phyloP scores from a whole-genome alignment of 2,329 filamentous ascomycete genomes.

The Incumbomyces delicatus region DNA sequence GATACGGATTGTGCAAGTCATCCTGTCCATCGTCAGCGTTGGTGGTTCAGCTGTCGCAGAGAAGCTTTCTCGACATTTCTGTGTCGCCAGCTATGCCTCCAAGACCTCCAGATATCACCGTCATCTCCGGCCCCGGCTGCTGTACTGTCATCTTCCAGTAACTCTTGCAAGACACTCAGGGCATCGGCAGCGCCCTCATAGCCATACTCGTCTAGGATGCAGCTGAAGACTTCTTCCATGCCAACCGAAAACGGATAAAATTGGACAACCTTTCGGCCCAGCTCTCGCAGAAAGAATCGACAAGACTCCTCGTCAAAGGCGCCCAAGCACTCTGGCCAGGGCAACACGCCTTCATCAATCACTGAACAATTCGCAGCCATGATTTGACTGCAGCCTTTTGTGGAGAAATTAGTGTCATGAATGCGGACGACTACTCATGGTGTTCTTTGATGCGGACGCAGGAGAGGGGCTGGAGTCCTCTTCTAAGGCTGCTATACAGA shows the following conservation, averaged over 20 bases:
- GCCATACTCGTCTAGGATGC: constrained; percentile 20
- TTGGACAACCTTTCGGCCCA: constrained; percentile 18
- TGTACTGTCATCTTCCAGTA: constrained; percentile 20
- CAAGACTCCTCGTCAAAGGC: constrained; percentile 22
- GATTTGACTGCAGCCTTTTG: no score
- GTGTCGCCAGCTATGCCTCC: constrained; percentile 21
- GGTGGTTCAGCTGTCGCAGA: not conserved
- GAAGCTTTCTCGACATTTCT: constrained; percentile 18
- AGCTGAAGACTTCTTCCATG: constrained; percentile 22
- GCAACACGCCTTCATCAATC: not conserved
- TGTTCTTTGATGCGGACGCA: no score
- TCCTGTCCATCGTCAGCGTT: constrained; percentile 11
- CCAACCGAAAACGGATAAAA: constrained; percentile 21
- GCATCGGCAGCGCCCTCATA: constrained; percentile 16
- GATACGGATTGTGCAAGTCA: constrained; percentile 18
- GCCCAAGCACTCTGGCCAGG: constrained; percentile 10
- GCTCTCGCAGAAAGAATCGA: constrained; percentile 21
- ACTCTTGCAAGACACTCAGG: constrained; percentile 21
- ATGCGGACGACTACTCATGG: no score
- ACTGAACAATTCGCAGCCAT: not conserved
- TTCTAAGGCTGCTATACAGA: no score
- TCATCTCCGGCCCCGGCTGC: constrained; percentile 21
- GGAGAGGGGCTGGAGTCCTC: no score
- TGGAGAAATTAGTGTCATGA: no score
- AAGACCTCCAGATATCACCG: constrained; percentile 22